These are phyloP conservation scores for Serpula lacrymans DNA, from an alignment of 768 basidiomycete genomes.

Conservation along the genomic window DNA sequence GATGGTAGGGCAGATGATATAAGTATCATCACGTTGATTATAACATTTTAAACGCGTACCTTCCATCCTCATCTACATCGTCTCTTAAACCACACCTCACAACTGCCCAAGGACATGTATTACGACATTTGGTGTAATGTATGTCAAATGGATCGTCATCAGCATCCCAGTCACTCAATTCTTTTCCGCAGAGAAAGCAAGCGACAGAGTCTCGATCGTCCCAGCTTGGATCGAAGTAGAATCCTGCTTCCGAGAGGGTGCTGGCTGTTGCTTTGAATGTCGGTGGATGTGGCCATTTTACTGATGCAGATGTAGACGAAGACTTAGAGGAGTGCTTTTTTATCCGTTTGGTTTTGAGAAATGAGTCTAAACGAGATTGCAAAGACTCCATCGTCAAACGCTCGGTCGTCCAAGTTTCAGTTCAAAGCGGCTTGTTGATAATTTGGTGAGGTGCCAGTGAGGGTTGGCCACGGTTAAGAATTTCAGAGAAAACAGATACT, in stretches of 20 bases:
- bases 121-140: constrained; percentile 68
- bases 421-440: too few relatives aligned
- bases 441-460: too few relatives aligned
- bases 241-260: constrained; percentile 84
- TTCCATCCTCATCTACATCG: constrained; percentile 55
- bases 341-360: constrained; percentile 57
- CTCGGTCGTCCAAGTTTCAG: too few relatives aligned
- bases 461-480: too few relatives aligned
- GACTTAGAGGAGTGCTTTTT: constrained; percentile 41
- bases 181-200: constrained; percentile 83
- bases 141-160: constrained; percentile 85
- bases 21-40: not conserved
- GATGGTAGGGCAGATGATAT: not conserved
- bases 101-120: constrained; percentile 77
- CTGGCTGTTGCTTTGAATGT: constrained; percentile 66
- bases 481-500: too few relatives aligned
- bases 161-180: constrained; percentile 80
- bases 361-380: constrained; percentile 63
- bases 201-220: constrained; percentile 71
- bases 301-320: constrained; percentile 40
- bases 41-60: constrained; percentile 36
- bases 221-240: constrained; percentile 72
- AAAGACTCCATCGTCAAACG: constrained; percentile 64
- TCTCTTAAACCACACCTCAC: constrained; percentile 66
- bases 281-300: constrained; percentile 77